Conservation (phyloP, 1,284 basidiomycete species). For the Austroboletus niveus region DNA sequence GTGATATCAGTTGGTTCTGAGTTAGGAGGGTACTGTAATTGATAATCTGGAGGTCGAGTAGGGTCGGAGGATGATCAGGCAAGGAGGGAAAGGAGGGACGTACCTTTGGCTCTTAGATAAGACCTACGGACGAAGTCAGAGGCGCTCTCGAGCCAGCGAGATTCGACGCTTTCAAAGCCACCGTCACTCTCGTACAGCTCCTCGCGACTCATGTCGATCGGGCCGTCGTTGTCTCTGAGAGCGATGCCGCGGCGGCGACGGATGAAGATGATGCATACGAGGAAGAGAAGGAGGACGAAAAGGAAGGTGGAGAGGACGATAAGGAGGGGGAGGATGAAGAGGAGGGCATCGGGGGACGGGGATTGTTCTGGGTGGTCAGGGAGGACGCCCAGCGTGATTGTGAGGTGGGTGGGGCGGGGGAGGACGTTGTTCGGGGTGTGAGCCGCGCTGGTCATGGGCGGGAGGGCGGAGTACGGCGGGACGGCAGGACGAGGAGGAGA, state of each 20-base stretch:
- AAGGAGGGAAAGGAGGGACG: constrained; percentile 24
- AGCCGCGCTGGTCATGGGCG: constrained; percentile 15
- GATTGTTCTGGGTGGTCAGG: constrained; percentile 26
- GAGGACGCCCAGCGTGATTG: background rate
- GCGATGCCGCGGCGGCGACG: constrained; percentile 79
- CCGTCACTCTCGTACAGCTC: constrained; percentile 89
- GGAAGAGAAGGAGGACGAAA: constrained; percentile 87
- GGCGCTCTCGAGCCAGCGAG: constrained; percentile 89
- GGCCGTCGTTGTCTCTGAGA: constrained; percentile 86
- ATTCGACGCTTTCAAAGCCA: constrained; percentile 87
- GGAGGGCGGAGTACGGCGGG: background rate
- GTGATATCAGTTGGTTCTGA: constrained; percentile 95
- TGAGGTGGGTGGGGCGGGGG: constrained; percentile 12
- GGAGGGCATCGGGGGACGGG: constrained; percentile 56
- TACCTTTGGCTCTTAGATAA: constrained; percentile 89
- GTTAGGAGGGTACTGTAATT: constrained; percentile 88
- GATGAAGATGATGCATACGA: constrained; percentile 83
- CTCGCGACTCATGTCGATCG: constrained; percentile 89
- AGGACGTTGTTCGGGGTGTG: constrained; percentile 10
- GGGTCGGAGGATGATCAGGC: background rate
- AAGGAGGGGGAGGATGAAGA: constrained; percentile 86
- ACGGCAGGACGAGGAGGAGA: background rate
- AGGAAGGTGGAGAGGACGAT: constrained; percentile 92
- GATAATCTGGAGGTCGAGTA: constrained; percentile 62
- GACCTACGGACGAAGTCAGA: constrained; percentile 66